These are phyloP conservation scores for Phylloporus sp. DNA, from an alignment of 768 basidiomycete genomes.

Conservation along the genomic window DNA sequence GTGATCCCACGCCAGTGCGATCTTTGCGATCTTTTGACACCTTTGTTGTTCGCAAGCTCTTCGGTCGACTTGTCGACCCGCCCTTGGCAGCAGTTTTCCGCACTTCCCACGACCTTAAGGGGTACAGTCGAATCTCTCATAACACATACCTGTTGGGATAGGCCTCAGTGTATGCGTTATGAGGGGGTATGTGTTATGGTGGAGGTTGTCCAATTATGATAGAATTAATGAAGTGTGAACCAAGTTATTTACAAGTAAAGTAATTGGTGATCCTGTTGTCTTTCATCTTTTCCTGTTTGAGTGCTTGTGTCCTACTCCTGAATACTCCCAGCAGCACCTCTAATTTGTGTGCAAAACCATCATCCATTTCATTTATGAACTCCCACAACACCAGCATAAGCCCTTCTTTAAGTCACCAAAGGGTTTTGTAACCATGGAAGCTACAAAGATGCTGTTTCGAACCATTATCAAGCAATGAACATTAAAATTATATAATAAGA, in stretches of 20 bases:
- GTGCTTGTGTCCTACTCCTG: not conserved
- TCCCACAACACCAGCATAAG: too few species aligned
- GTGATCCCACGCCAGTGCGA: too few species aligned
- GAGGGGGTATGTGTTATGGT: not conserved
- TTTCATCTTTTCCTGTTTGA: not conserved
- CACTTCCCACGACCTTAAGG: too few species aligned
- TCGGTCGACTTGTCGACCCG: too few species aligned
- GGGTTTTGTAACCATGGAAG: conserved; percentile 6
- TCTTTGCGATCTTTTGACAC: too few species aligned
- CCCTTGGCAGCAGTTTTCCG: too few species aligned
- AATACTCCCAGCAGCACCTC: not conserved
- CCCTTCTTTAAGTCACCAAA: too few species aligned
- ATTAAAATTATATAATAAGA: conserved; percentile 1
- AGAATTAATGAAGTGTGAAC: not conserved
- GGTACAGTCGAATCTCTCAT: not conserved
- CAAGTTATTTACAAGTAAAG: not conserved
- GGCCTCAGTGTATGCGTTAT: not conserved
- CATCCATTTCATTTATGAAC: not conserved
- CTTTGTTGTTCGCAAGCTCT: too few species aligned
- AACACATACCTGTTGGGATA: not conserved
- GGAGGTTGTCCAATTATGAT: not conserved
- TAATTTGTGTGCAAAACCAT: not conserved
- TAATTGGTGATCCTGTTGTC: not conserved
- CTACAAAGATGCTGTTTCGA: not conserved
- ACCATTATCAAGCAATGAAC: not conserved